Conservation (phyloP, 257 asterid genomes). For the Fraxinus pennsylvanica region DNA sequence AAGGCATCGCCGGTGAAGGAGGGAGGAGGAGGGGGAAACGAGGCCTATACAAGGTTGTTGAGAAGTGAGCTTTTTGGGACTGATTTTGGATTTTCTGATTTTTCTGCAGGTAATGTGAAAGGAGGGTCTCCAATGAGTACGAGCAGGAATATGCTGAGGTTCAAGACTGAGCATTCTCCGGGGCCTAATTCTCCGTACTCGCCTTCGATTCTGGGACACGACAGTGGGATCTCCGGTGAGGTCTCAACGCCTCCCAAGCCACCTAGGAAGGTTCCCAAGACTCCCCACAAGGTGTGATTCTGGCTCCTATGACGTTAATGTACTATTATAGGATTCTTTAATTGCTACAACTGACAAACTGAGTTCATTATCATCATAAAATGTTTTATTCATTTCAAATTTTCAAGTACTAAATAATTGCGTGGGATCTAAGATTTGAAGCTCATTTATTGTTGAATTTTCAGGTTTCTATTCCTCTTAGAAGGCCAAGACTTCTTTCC, state of each 20-base stretch:
- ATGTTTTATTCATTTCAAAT: neutral
- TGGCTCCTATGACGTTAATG: neutral
- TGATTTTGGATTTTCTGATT: constrained; percentile 79
- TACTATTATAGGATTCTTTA: neutral
- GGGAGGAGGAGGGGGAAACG: constrained; percentile 65
- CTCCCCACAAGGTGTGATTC: constrained; percentile 82
- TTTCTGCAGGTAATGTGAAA: constrained; percentile 62
- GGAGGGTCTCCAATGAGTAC: constrained; percentile 78
- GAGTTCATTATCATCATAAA: neutral
- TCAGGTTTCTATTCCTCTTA: neutral
- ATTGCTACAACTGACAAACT: neutral
- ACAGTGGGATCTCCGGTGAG: constrained; percentile 50
- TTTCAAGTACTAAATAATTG: neutral
- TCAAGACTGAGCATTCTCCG: constrained; percentile 76
- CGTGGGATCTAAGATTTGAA: neutral
- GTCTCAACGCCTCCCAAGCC: constrained; percentile 85
- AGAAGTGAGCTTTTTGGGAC: constrained; percentile 85
- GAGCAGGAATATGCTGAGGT: constrained; percentile 86
- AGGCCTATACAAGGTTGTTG: constrained; percentile 80
- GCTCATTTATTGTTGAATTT: neutral
- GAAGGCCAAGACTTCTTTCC: neutral
- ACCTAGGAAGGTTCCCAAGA: constrained; percentile 92
- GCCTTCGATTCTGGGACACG: constrained; percentile 75
- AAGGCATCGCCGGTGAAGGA: constrained; percentile 81
- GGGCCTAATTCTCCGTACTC: constrained; percentile 84